A percentile compares a stretch with the other conserved stretches of the same genome.
Evolutionary conservation across 192 early-diverging fungal species (phyloP).

Genomic region (Podila horticola): DNA sequence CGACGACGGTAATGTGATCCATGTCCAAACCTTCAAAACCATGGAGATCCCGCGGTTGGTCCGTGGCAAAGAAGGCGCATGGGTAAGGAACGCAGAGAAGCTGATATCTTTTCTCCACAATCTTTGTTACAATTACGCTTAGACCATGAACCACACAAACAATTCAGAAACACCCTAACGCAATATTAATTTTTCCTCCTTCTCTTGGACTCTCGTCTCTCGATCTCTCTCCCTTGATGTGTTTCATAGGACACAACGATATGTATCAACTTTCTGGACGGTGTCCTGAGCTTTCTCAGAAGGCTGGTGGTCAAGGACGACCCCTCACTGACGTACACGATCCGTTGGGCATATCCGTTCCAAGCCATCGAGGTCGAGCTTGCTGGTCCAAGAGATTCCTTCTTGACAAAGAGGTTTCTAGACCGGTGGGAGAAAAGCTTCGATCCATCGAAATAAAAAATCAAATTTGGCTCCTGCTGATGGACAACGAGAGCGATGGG

Average conservation of each 20-base stretch:
- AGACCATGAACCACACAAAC: background rate
- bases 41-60: constrained; percentile 85
- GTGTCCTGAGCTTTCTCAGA: constrained; percentile 64
- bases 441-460: too few relatives aligned
- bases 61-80: constrained; percentile 70
- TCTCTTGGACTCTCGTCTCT: background rate
- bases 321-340: constrained; percentile 54
- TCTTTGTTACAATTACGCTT: too few relatives aligned
- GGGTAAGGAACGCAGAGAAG: constrained; percentile 60
- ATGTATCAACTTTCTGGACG: constrained; percentile 87
- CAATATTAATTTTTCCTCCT: too few relatives aligned
- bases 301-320: constrained; percentile 54
- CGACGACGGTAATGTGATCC: constrained; percentile 68
- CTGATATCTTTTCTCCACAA: background rate
- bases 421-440: constrained; percentile 2
- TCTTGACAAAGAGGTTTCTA: constrained; percentile 59
- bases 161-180: too few relatives aligned
- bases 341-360: constrained; percentile 56
- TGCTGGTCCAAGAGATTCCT: constrained; percentile 27
- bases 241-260: constrained; percentile 69
- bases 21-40: constrained; percentile 76
- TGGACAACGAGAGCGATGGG: too few relatives aligned
- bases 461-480: too few relatives aligned
- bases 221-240: background rate
- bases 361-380: constrained; percentile 50